A percentile compares a stretch with the other conserved stretches of the same genome.
These are phyloP conservation scores for Trifolium fragiferum DNA, from an alignment of 306 rosid species.

Conservation along the genomic window DNA sequence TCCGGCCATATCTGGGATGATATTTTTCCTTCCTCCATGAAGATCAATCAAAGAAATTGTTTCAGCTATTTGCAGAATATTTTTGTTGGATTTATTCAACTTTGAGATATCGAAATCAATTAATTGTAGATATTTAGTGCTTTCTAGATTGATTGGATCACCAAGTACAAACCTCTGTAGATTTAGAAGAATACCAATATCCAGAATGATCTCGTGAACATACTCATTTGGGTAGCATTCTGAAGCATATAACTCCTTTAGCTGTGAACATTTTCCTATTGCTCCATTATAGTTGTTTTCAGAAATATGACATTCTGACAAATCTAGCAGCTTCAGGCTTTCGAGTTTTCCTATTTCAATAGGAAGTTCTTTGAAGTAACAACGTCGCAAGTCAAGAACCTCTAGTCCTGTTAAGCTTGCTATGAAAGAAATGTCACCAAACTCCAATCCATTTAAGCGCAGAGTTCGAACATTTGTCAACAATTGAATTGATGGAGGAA, in stretches of 20 bases:
- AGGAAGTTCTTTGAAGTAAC: conserved; percentile 2
- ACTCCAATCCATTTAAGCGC: not conserved
- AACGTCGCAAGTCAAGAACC: conserved; percentile 5
- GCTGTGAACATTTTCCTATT: conserved; percentile 35
- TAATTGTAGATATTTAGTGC: not conserved
- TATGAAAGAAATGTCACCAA: conserved; percentile 35
- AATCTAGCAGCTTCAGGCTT: conserved; percentile 6
- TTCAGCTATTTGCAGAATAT: not conserved
- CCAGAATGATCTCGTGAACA: not conserved
- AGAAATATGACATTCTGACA: not conserved
- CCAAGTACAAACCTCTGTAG: conserved; percentile 7
- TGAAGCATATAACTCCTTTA: conserved; percentile 37
- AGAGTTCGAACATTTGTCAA: conserved; percentile 31
- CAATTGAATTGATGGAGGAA: conserved; percentile 19
- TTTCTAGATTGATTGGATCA: not conserved
- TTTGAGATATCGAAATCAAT: not conserved
- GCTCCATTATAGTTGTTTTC: not conserved
- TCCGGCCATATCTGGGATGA: not conserved
- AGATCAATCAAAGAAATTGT: not conserved
- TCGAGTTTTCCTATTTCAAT: not conserved
- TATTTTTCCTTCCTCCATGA: not conserved
- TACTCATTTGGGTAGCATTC: not conserved
- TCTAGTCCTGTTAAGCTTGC: conserved; percentile 17
- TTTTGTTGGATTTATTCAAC: not conserved
- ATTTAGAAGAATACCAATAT: conserved; percentile 8